Evolutionary conservation across 2,329 filamentous ascomycete species (phyloP), one percentile per base, ranked within the genome.

Genomic region (Berkeleyomyces basicola): DNA sequence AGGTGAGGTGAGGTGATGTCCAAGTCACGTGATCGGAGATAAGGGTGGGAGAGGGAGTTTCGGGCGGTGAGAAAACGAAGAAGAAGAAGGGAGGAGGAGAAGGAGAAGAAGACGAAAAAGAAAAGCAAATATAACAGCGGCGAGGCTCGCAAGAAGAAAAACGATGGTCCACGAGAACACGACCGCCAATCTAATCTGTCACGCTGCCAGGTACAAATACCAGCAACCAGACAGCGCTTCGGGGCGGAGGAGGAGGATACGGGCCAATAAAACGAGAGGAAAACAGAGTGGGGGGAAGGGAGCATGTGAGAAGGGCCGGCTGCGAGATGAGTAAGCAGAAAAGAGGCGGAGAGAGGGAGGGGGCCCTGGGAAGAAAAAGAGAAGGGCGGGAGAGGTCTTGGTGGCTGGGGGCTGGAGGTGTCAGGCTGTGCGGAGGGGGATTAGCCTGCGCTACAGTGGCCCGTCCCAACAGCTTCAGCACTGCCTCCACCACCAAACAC

Each of bases 191-290:
- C 51, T 55, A 37, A 55, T 37, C 51, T 55, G 51, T 39, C 51
- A 55, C 33, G 36, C 14, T 55, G 51, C 10, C 51, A 55, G 51
- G 51, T 55, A 55, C 33, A 39, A 16, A 55, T 31, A 55, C n/a
- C 43, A 46, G 14, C 11, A n/a, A n/a, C 11, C 14, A 46, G 11
- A 67, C 67, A 68, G 68, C 69, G 68, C 69, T 68, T 65, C 63
- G 64, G 66, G 67, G 69, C 68, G 66, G 66, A 42, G 47, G 49
- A 61, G 40, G 36, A 66, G 65, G 66, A 65, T 64, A 58, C 62
- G 66, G 61, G 61, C 42, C 53, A 65, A 66, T 61, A 16, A 36
- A 65, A 61, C 63, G 31, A 44, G 9, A 37, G 49, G 46, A 46
- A 40, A 58, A 47, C 33, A 46, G 61, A 59, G 4, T n/a, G 16